These are phyloP conservation scores for Misopates orontium DNA, from an alignment of 257 asterid species.

Conservation along the genomic window DNA sequence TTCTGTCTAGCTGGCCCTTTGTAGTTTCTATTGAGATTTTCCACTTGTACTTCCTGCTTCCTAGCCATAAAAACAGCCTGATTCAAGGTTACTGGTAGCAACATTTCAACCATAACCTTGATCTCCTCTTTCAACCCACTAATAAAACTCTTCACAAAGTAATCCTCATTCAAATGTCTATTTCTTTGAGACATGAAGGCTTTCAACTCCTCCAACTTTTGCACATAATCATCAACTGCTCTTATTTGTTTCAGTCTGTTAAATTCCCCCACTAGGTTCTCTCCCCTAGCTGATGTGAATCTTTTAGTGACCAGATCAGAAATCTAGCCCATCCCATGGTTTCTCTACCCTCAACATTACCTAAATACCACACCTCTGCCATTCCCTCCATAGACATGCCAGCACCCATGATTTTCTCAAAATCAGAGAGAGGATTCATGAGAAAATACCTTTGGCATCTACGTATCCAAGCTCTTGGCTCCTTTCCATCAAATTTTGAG, in stretches of 20 bases:
- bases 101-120: not conserved
- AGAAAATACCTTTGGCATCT: not conserved
- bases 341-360: not conserved
- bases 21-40: not conserved
- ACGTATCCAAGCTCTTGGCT: not conserved
- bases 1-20: not conserved
- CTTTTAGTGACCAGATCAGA: not conserved
- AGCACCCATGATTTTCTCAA: not conserved
- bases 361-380: not conserved
- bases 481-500: too few species aligned
- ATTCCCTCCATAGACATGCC: not conserved
- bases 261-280: too few species aligned
- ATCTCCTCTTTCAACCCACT: slow-evolving; percentile 12
- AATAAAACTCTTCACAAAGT: too few species aligned
- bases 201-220: slow-evolving; percentile 9
- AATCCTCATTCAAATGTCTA: not conserved
- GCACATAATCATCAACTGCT: not conserved
- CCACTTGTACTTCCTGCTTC: not conserved
- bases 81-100: not conserved
- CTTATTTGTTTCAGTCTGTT: not conserved
- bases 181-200: not conserved
- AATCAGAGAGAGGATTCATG: not conserved
- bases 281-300: not conserved
- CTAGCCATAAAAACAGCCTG: not conserved
- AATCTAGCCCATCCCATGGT: not conserved